A percentile compares a stretch with the other conserved stretches of the same genome.
Conservation (phyloP, 106 monocot genomes). For the Apostasia ramifera region DNA sequence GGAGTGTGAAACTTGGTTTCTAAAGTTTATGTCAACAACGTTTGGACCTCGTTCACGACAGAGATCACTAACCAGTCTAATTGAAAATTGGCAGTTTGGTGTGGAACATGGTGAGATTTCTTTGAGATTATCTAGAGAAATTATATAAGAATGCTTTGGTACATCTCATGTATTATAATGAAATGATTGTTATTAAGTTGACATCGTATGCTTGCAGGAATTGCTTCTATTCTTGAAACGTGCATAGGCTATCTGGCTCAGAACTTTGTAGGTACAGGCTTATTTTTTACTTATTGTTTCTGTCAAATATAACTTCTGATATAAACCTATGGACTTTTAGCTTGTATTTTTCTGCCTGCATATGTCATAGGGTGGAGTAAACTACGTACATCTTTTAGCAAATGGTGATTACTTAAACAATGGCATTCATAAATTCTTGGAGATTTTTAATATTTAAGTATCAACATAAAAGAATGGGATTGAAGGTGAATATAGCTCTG, state of each 20-base stretch:
- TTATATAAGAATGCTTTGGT: slow-evolving; percentile 1
- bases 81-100: slow-evolving; percentile 48
- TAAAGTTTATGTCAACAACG: slow-evolving; percentile 10
- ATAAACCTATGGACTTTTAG: too few species aligned
- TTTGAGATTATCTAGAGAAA: neutral
- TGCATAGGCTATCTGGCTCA: slow-evolving; percentile 41
- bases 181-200: neutral
- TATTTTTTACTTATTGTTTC: neutral
- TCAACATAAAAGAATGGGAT: too few species aligned
- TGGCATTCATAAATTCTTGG: too few species aligned
- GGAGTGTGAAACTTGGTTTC: slow-evolving; percentile 45
- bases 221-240: slow-evolving; percentile 25
- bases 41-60: slow-evolving; percentile 1
- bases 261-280: slow-evolving; percentile 56
- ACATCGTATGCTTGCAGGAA: slow-evolving; percentile 29
- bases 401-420: too few species aligned
- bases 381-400: too few species aligned
- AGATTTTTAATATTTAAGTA: too few species aligned
- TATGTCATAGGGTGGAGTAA: too few species aligned
- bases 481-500: too few species aligned
- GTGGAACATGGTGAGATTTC: slow-evolving; percentile 36
- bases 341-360: too few species aligned
- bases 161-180: neutral
- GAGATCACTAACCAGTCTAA: slow-evolving; percentile 22
- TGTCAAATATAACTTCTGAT: neutral